Percentiles rank a stretch among this genome's conserved stretches.
Conservation (phyloP, 768 basidiomycete genomes). For the Neoboletus brunneissimus region DNA sequence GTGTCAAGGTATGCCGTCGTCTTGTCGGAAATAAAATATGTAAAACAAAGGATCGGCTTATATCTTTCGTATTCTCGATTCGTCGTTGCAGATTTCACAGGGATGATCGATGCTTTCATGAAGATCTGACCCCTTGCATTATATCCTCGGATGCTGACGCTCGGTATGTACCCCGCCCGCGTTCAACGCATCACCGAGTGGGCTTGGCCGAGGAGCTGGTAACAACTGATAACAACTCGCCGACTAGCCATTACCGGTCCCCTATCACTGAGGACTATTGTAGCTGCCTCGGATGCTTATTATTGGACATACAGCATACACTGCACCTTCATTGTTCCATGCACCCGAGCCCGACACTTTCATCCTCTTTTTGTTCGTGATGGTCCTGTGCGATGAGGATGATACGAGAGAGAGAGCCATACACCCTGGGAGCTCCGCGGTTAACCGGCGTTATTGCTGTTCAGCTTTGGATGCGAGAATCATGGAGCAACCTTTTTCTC, state of each 20-base stretch:
- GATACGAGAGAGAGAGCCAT: not conserved
- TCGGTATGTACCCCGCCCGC: not conserved
- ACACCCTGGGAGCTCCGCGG: not conserved
- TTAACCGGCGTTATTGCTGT: too few relatives aligned
- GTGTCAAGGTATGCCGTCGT: conserved; percentile 18
- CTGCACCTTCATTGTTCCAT: not conserved
- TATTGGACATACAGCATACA: not conserved
- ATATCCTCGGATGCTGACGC: not conserved
- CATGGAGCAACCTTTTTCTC: not conserved
- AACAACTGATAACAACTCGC: too few relatives aligned
- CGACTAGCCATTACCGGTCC: too few relatives aligned
- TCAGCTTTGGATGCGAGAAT: not conserved
- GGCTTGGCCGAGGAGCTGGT: too few relatives aligned
- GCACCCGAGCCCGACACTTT: not conserved
- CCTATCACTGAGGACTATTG: too few relatives aligned
- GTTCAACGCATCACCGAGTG: too few relatives aligned
- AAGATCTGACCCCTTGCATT: conserved; percentile 6
- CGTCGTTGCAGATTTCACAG: conserved; percentile 14
- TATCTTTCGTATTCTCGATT: not conserved
- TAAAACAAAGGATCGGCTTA: too few relatives aligned
- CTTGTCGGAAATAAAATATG: not conserved
- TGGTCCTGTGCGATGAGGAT: not conserved
- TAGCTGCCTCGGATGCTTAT: not conserved
- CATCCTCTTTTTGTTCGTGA: not conserved
- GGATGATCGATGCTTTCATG: conserved; percentile 24